A percentile compares a stretch with the other conserved stretches of the same genome.
Evolutionary conservation across 306 rosid genomes (phyloP).

Genomic region (Rubus parviflorus): DNA sequence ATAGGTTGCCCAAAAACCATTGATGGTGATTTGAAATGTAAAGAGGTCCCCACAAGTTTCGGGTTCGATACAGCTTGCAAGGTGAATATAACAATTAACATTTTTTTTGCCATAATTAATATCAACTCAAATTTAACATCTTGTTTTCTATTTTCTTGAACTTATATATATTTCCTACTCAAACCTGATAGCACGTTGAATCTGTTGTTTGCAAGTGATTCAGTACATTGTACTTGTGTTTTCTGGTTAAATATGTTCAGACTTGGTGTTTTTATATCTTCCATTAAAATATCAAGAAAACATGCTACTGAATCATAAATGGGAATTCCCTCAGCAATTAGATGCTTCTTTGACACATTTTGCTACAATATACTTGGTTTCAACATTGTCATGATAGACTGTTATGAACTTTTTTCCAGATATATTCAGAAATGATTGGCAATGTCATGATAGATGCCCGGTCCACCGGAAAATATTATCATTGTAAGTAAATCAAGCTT

Average conservation of each 20-base stretch:
- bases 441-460: slow-evolving; percentile 98
- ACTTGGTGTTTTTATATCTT: background rate
- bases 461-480: slow-evolving; percentile 98
- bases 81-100: slow-evolving; percentile 46
- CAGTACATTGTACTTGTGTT: background rate
- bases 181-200: background rate
- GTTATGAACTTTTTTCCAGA: slow-evolving; percentile 49
- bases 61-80: slow-evolving; percentile 99
- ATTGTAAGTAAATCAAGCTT: slow-evolving; percentile 53
- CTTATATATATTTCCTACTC: background rate
- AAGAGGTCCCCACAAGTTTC: slow-evolving; percentile 95
- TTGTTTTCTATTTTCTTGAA: background rate
- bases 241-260: background rate
- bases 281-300: background rate
- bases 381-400: slow-evolving; percentile 1
- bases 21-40: slow-evolving; percentile 93
- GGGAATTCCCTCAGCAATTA: background rate
- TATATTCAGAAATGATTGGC: slow-evolving; percentile 99
- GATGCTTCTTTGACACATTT: background rate
- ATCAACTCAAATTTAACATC: background rate
- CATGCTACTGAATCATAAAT: background rate
- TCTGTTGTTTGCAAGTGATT: background rate
- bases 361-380: background rate
- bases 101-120: background rate
- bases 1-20: slow-evolving; percentile 99